Conservation (phyloP, 331 rosid genomes). For the Pyracantha coccinea region DNA sequence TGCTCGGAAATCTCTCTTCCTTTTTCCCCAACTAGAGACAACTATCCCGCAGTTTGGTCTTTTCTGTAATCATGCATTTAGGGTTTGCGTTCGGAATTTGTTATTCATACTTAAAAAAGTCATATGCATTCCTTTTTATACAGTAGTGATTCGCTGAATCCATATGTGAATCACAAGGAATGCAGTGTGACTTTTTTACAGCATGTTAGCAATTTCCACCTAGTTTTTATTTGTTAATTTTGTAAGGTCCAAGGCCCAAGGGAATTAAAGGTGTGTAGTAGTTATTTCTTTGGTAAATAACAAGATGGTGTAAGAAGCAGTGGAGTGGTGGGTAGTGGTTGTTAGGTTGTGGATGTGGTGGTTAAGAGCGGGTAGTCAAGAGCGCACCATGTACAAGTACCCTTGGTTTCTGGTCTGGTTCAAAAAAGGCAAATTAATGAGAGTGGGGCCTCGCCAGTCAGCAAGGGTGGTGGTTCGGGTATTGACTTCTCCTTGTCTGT, state of each 20-base stretch:
- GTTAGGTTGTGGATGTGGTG: neutral
- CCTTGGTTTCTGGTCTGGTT: constrained; percentile 47
- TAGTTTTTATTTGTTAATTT: neutral
- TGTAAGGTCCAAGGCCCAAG: neutral
- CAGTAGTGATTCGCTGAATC: neutral
- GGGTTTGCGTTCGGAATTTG: neutral
- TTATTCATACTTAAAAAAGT: neutral
- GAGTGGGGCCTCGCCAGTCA: constrained; percentile 21
- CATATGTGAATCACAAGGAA: neutral
- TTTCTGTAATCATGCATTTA: neutral
- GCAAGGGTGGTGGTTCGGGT: constrained; percentile 97
- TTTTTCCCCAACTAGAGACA: too few species aligned
- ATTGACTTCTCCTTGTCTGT: constrained; percentile 85
- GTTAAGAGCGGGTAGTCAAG: constrained; percentile 77
- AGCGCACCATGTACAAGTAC: constrained; percentile 85
- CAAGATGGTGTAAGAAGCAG: neutral
- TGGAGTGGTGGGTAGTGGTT: neutral
- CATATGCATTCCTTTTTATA: neutral
- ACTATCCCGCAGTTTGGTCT: neutral
- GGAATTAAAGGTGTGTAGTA: neutral
- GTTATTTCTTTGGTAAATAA: constrained; percentile 10
- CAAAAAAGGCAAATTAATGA: neutral
- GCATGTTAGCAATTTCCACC: too few species aligned
- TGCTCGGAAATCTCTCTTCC: too few species aligned
- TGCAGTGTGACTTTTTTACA: neutral